Evolutionary conservation across 1,284 basidiomycete genomes (phyloP).

Genomic region (Pholiota adiposa): DNA sequence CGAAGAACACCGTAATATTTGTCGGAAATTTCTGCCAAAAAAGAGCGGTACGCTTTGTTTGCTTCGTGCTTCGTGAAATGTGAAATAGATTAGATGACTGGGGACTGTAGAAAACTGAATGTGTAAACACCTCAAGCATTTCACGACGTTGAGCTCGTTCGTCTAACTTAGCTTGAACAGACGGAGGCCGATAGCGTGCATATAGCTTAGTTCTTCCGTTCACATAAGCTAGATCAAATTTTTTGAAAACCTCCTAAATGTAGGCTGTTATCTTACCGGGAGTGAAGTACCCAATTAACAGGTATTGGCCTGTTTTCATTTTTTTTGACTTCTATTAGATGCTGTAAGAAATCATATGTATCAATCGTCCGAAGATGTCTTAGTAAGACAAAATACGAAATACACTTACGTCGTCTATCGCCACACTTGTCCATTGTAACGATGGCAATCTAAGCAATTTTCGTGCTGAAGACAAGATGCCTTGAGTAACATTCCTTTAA

Average conservation of each 20-base stretch:
- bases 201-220: slow-evolving; percentile 69
- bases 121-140: slow-evolving; percentile 55
- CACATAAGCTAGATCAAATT: not conserved
- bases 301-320: slow-evolving; percentile 79
- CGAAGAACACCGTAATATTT: slow-evolving; percentile 75
- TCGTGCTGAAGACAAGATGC: slow-evolving; percentile 55
- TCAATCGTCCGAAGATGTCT: not conserved
- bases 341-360: slow-evolving; percentile 46
- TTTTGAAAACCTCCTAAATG: no score
- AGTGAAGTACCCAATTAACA: slow-evolving; percentile 79
- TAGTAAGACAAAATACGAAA: not conserved
- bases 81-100: not conserved
- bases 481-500: not conserved
- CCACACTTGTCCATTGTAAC: slow-evolving; percentile 74
- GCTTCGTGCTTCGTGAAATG: slow-evolving; percentile 51
- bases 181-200: slow-evolving; percentile 85
- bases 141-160: slow-evolving; percentile 83
- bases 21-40: slow-evolving; percentile 70
- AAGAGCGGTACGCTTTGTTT: slow-evolving; percentile 66
- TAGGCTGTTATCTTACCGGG: slow-evolving; percentile 60
- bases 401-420: slow-evolving; percentile 69
- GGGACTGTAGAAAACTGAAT: no score
- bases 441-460: slow-evolving; percentile 77
- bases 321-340: slow-evolving; percentile 78
- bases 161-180: slow-evolving; percentile 66